Evolutionary conservation across 371 early-diverging fungal species (phyloP), one percentile per base, ranked within the genome.

Genomic region (Mortierella sp.): DNA sequence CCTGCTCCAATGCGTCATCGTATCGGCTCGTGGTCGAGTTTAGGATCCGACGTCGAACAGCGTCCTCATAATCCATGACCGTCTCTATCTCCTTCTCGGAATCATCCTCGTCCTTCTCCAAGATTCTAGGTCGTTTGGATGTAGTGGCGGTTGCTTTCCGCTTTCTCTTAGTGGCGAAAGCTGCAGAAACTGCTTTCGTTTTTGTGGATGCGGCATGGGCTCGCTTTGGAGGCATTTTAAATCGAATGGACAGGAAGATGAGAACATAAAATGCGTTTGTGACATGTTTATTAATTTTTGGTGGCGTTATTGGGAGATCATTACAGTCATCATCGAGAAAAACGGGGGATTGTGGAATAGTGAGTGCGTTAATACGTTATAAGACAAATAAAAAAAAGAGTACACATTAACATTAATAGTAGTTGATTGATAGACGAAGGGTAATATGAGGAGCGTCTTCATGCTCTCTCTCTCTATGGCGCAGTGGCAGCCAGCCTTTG

Each of bases 51-150:
- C 69, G 69, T 24, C 73, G 78, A 3, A 72, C 78, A 0, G 73
- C 78, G 47, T 77, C 78, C 45, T 72, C 69, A 4, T 72, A 72
- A 21, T 73, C 75, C 45, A 45, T 70, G 52, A 65, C 38, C 40
- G 71, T 69, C 55, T 69, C 65, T 41, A 74, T 69, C 24, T 68
- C 74, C 55, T 74, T 59, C 55, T 74, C 65, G 24, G 68, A 63
- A 55, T 74, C 64, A 24, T 59, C 72, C n/a, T 59, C 61, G 45
- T 65, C 60, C 1, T 40, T 16, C n/a, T 68, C 61, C 13, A 13
- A 24, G 19, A 10, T 40, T n/a, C n/a, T 32, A 4, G 21, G 32
- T 66, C 58, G 57, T 45, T 58, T 66, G 41, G 16, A n/a, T 22
- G 16, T 10, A 16, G 55, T 40, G 10, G 8, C 38, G 3, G 47